phyloP scores from a whole-genome alignment of 345 rosid species.

The Eucalyptus cloeziana region DNA sequence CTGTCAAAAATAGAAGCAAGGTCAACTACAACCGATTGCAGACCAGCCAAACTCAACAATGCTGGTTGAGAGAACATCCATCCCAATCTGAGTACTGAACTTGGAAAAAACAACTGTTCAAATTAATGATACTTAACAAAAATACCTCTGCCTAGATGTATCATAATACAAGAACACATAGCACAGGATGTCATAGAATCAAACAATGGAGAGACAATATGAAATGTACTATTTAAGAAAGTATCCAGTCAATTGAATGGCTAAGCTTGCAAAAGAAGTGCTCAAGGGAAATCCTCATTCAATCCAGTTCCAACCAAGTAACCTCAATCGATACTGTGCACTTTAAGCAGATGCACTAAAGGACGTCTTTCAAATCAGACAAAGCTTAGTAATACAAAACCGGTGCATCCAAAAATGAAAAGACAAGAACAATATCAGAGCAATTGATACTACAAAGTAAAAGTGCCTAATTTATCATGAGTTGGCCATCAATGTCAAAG shows the following conservation, averaged over 20 bases:
- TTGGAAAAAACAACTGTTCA: neutral
- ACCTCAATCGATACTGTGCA: neutral
- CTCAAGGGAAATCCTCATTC: neutral
- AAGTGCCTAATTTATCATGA: neutral
- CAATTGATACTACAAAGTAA: neutral
- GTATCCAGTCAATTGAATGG: neutral
- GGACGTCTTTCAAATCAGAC: neutral
- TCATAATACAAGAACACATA: neutral
- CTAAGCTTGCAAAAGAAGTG: neutral
- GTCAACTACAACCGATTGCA: neutral
- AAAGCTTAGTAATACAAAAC: neutral
- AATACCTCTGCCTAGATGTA: neutral
- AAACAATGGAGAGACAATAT: neutral
- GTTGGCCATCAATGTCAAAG: neutral
- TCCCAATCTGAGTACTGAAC: neutral
- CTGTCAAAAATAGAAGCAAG: constrained; percentile 14
- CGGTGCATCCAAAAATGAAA: neutral
- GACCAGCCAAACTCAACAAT: neutral
- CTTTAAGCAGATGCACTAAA: neutral
- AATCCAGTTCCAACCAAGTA: neutral
- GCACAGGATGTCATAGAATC: neutral
- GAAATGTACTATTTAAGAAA: neutral
- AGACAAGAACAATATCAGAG: neutral
- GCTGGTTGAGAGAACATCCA: neutral
- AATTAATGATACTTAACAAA: neutral